Conservation (phyloP, 371 early-diverging fungal genomes). For the Dichotomocladium elegans region DNA sequence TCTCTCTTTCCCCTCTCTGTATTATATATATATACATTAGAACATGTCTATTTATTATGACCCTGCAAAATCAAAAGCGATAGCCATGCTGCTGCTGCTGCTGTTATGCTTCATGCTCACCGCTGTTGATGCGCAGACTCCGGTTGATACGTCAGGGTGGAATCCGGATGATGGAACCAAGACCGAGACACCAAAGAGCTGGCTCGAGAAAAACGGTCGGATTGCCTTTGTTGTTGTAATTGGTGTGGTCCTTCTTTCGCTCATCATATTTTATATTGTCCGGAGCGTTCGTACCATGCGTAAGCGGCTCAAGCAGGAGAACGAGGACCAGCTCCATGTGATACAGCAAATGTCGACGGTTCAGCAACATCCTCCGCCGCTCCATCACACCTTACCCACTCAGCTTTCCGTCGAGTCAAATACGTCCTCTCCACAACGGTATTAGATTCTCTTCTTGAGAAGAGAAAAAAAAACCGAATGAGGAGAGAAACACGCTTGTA, state of each 20-base stretch:
- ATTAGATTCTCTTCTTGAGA: background rate
- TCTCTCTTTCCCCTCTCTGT: no score
- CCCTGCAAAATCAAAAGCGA: no score
- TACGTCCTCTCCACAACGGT: background rate
- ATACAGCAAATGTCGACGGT: constrained; percentile 4
- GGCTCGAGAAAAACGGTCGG: constrained; percentile 18
- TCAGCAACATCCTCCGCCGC: background rate
- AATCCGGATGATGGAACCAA: background rate
- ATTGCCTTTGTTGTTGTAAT: constrained; percentile 20
- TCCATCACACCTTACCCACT: no score
- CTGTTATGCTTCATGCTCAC: no score
- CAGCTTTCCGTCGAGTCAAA: no score
- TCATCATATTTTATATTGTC: constrained; percentile 15
- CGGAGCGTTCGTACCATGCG: constrained; percentile 18
- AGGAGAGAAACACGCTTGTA: no score
- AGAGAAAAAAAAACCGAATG: no score
- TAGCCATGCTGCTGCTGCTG: no score
- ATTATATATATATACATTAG: no score
- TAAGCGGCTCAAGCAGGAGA: constrained; percentile 13
- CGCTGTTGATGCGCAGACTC: no score
- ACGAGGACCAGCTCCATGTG: constrained; percentile 15
- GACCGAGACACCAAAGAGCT: constrained; percentile 6
- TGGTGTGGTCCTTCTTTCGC: constrained; percentile 7
- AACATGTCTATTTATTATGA: no score
- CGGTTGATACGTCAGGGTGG: constrained; percentile 1